Evolutionary conservation across 192 early-diverging fungal genomes (phyloP), one percentile per base, ranked within the genome.

Genomic region (Cetraspora pellucida): DNA sequence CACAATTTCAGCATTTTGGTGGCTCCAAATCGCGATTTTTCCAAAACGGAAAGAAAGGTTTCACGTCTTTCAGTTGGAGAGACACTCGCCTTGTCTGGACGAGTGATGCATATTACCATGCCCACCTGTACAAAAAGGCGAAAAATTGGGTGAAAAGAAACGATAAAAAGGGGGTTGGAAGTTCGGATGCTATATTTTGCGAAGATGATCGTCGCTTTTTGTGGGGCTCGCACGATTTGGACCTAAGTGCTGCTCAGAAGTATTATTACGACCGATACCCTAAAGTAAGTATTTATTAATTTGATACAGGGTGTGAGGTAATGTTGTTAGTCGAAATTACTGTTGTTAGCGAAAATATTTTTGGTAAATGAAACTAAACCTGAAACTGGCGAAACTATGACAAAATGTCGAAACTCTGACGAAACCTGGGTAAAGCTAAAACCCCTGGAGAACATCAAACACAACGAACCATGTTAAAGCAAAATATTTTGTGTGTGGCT

Each of bases 131-230:
- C 37, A 21, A 74, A 8, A 0, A 58, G 57, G 55, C 28, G 63
- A 30, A 0, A 55, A 55, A 49, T 49, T 45, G 43, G 47, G 6
- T 27, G 8, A 0, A 72, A 54, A 49, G 58, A 31, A 68, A 75
- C 31, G 58, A 31, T 27, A n/a, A n/a, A n/a, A n/a, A 74, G 27
- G 72, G 67, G 2, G 79, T 80, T 66, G 77, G 77, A 49, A 57
- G 47, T 7, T 14, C 74, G 28, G 13, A 67, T 0, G 69, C 74
- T 23, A 55, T 1, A 46, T 80, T 80, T 65, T 72, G 54, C 50
- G 45, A 45, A 50, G 25, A 80, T 54, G 79, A 80, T 21, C 74
- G 74, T 70, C 79, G 74, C 37, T 3, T 80, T 58, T 43, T 80
- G 23, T 76, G 79, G 74, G 74, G 77, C 13, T 77, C 77, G 30